Base-by-base conservation (phyloP, 331 rosid species). In the Cydonia oblonga region DNA sequence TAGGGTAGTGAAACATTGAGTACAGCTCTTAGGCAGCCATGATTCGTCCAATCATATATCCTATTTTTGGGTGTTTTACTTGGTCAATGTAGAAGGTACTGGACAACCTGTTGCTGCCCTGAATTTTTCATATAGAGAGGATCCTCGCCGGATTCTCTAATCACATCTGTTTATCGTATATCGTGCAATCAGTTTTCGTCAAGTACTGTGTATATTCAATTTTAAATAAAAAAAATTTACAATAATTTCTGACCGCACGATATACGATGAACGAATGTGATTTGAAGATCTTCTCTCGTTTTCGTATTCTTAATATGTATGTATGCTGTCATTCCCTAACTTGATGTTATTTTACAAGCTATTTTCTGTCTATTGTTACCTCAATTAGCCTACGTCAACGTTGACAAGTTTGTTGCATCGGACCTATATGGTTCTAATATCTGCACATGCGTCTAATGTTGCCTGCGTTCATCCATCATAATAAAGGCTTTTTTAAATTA, bases 11-110 rank as follows among this genome's bases (percentile, higher is more conserved):
- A n/a, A n/a, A n/a, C n/a, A n/a, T n/a, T n/a, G n/a, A n/a, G n/a
- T n/a, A n/a, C n/a, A n/a, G n/a, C n/a, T n/a, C n/a, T n/a, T n/a
- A 22, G 74, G 35, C 66, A 57, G 19, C 33, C 23, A 25, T 9
- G 29, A 30, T 58, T 71, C 28, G 30, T 56, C 65, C 32, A 56
- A 35, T 33, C 52, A 23, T 0, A 6, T 24, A 33, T 56, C 18
- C 65, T 56, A 56, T 54, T 56, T 33, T 54, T 22, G 74, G 33
- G 19, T 33, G 32, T 56, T 70, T 33, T 70, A 33, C 74, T 33
- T 56, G 74, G 74, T 70, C 74, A 70, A 70, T 70, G 64, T 59
- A 29, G 30, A 30, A 52, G 38, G 64, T 30, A 29, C 29, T 20
- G 7, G 13, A 46, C 44, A 28, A 13, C 11, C 42, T 49, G 65